Evolutionary conservation across 441 rosid genomes (phyloP).

Genomic region (Brassica balearica): DNA sequence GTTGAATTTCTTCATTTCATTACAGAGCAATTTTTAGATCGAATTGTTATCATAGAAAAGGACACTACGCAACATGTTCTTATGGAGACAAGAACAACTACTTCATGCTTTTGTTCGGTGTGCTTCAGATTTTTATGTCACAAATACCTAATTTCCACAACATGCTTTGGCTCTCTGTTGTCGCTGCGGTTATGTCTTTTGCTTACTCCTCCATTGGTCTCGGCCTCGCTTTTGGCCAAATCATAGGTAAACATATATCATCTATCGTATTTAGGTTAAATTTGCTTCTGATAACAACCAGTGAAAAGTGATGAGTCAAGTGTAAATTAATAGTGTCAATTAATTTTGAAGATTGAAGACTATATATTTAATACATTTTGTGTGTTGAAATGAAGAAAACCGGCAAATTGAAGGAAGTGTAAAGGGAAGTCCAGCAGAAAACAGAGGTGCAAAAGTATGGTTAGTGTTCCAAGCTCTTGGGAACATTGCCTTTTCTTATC

Average conservation of each 20-base stretch:
- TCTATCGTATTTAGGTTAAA: not conserved
- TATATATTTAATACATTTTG: not conserved
- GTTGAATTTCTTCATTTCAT: constrained; percentile 3
- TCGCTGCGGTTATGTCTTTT: constrained; percentile 45
- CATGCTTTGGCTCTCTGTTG: constrained; percentile 42
- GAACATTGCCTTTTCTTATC: constrained; percentile 82
- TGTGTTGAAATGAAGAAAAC: constrained; percentile 49
- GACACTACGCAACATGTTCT: constrained; percentile 38
- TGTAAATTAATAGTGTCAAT: not conserved
- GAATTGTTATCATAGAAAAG: constrained; percentile 37
- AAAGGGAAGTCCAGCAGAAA: constrained; percentile 59
- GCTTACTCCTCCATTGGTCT: constrained; percentile 40
- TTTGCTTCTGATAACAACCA: not conserved
- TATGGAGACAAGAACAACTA: constrained; percentile 33
- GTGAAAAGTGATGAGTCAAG: not conserved
- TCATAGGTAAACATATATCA: constrained; percentile 24
- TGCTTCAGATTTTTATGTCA: constrained; percentile 43
- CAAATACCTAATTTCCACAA: constrained; percentile 42
- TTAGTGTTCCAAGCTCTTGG: constrained; percentile 69
- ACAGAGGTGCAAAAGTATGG: constrained; percentile 55
- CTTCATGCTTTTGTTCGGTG: constrained; percentile 45
- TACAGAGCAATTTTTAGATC: constrained; percentile 45
- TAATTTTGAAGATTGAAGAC: not conserved
- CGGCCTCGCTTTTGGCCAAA: constrained; percentile 33
- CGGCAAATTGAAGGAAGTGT: constrained; percentile 62